Percentiles rank a stretch among this genome's conserved stretches.
These are phyloP conservation scores for Leucoagaricus sp. DNA, from an alignment of 1,284 basidiomycete species.

Conservation along the genomic window DNA sequence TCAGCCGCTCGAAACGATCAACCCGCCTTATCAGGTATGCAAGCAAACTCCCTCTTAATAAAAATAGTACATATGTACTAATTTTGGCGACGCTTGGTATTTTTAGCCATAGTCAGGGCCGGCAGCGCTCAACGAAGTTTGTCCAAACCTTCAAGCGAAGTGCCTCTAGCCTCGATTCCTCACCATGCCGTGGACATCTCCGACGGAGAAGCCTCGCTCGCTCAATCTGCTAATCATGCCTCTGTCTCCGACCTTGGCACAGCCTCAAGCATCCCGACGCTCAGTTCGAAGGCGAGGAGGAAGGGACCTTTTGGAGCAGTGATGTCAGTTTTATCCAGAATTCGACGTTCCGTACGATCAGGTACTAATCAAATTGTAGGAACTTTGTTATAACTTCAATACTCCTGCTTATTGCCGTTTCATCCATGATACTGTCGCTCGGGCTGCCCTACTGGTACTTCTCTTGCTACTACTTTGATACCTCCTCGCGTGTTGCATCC, in stretches of 20 bases:
- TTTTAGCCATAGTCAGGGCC: not conserved
- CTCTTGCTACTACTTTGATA: not conserved
- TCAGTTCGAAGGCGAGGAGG: no score
- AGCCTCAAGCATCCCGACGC: no score
- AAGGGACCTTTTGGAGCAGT: no score
- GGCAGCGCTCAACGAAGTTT: not conserved
- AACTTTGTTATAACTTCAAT: not conserved
- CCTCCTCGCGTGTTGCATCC: not conserved
- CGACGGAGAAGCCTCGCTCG: no score
- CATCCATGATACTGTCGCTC: not conserved
- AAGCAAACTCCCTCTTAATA: not conserved
- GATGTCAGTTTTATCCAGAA: no score
- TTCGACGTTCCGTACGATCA: no score
- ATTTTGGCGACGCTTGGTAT: not conserved
- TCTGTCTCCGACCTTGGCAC: no score
- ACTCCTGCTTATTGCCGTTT: not conserved
- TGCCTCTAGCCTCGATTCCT: not conserved
- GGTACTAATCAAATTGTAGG: not conserved
- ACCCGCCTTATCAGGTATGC: not conserved
- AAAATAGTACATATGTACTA: not conserved
- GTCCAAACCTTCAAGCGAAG: not conserved
- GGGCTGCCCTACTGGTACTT: slow-evolving; percentile 7
- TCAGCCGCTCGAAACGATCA: not conserved
- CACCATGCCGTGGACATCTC: no score
- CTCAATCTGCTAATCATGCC: no score